These are phyloP conservation scores for Fusarium irregulare DNA, from an alignment of 2,329 filamentous ascomycete genomes.

Conservation along the genomic window DNA sequence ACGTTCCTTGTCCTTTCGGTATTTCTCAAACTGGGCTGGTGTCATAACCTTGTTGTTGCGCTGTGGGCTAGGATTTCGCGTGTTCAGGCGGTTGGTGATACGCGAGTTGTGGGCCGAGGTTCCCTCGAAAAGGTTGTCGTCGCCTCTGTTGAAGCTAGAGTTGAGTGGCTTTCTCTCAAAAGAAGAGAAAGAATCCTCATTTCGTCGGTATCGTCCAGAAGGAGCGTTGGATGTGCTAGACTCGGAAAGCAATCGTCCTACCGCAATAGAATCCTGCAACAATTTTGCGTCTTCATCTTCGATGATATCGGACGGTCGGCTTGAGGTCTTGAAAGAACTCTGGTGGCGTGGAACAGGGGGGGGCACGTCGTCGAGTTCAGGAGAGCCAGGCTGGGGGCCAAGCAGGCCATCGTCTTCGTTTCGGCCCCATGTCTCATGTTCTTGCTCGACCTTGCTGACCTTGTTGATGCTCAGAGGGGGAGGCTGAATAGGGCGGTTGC, in stretches of 20 bases:
- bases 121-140: slow-evolving; percentile 68
- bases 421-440: slow-evolving; percentile 63
- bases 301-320: slow-evolving; percentile 52
- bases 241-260: slow-evolving; percentile 59
- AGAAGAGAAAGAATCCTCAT: slow-evolving; percentile 55
- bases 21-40: slow-evolving; percentile 85
- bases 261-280: slow-evolving; percentile 63
- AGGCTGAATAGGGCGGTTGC: slow-evolving; percentile 56
- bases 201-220: slow-evolving; percentile 51
- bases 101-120: slow-evolving; percentile 54
- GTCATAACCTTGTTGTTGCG: slow-evolving; percentile 88
- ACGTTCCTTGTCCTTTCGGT: slow-evolving; percentile 79
- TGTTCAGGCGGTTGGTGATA: slow-evolving; percentile 51
- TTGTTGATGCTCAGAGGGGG: slow-evolving; percentile 62
- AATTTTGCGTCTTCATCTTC: slow-evolving; percentile 66
- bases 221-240: slow-evolving; percentile 30
- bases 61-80: slow-evolving; percentile 54
- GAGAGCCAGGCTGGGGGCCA: slow-evolving; percentile 52
- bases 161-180: slow-evolving; percentile 46
- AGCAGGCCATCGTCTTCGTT: slow-evolving; percentile 61
- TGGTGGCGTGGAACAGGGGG: slow-evolving; percentile 57
- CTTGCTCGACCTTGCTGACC: slow-evolving; percentile 57
- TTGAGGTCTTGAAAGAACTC: slow-evolving; percentile 49
- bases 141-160: slow-evolving; percentile 56
- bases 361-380: slow-evolving; percentile 53